Percentiles rank a stretch among this genome's conserved stretches.
Conservation (phyloP, 2,329 filamentous ascomycete genomes). For the Tolypocladium pustulatum region DNA sequence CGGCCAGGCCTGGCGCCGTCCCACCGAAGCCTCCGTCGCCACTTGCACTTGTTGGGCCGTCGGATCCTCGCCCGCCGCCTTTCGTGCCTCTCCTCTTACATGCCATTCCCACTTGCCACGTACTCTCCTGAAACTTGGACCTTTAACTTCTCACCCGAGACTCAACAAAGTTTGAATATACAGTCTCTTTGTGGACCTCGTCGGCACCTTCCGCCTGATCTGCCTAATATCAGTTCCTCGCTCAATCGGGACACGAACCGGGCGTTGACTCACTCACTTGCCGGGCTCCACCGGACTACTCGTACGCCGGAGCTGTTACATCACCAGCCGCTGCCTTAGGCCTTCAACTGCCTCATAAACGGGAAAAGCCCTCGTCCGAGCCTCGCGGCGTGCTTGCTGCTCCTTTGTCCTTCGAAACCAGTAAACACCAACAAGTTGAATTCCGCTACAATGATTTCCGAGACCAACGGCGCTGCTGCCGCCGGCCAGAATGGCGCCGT, state of each 20-base stretch:
- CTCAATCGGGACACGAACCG: background rate
- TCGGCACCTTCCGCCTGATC: background rate
- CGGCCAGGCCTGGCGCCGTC: background rate
- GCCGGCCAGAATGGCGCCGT: background rate
- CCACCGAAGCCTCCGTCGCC: background rate
- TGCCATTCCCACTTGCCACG: background rate
- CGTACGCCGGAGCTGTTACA: background rate
- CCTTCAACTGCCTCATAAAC: background rate
- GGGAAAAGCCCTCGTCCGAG: background rate
- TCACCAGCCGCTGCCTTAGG: background rate
- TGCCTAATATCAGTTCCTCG: background rate
- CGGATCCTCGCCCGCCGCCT: background rate
- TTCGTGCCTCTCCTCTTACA: background rate
- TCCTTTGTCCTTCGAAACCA: background rate
- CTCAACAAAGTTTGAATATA: background rate
- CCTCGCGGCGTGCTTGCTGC: background rate
- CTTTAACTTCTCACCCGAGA: background rate
- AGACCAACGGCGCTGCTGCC: constrained; percentile 3
- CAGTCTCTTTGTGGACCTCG: background rate
- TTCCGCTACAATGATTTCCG: constrained; percentile 12
- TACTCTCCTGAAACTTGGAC: background rate
- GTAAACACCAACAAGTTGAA: background rate
- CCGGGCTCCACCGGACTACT: background rate
- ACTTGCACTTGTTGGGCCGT: background rate
- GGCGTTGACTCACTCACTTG: background rate